phyloP scores from a whole-genome alignment of 257 asterid genomes.

The Echium plantagineum region DNA sequence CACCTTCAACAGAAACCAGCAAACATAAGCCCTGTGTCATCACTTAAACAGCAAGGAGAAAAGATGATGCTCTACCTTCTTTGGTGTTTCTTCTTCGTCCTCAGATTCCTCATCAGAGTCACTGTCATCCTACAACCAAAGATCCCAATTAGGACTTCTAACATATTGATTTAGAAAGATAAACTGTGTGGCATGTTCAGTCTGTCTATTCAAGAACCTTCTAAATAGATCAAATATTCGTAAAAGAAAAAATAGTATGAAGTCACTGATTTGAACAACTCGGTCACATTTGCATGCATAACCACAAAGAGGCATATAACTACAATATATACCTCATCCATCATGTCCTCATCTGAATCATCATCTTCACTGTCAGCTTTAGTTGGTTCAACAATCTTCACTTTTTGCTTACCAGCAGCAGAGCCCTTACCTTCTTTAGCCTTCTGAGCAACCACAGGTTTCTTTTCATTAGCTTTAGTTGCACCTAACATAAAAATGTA shows the following conservation, averaged over 20 bases:
- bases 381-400: slow-evolving; percentile 46
- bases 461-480: slow-evolving; percentile 29
- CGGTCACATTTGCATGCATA: not conserved
- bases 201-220: not conserved
- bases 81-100: slow-evolving; percentile 68
- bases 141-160: not conserved
- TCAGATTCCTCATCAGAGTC: slow-evolving; percentile 21
- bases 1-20: slow-evolving; percentile 21
- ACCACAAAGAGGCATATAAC: not conserved
- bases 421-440: slow-evolving; percentile 29
- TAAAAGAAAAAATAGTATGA: not conserved
- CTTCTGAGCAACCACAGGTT: slow-evolving; percentile 35
- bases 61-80: slow-evolving; percentile 41
- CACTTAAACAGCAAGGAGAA: not conserved
- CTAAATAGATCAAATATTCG: not conserved
- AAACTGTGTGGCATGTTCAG: not conserved
- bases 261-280: not conserved
- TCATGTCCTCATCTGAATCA: slow-evolving; percentile 21
- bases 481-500: slow-evolving; percentile 1
- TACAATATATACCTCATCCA: slow-evolving; percentile 14
- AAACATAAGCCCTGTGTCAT: not conserved
- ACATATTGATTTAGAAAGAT: not conserved
- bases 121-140: slow-evolving; percentile 32
- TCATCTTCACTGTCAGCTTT: slow-evolving; percentile 19
- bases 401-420: slow-evolving; percentile 50